Evolutionary conservation across 2,329 filamentous ascomycete species (phyloP).

Genomic region (Coleophoma crateriformis): DNA sequence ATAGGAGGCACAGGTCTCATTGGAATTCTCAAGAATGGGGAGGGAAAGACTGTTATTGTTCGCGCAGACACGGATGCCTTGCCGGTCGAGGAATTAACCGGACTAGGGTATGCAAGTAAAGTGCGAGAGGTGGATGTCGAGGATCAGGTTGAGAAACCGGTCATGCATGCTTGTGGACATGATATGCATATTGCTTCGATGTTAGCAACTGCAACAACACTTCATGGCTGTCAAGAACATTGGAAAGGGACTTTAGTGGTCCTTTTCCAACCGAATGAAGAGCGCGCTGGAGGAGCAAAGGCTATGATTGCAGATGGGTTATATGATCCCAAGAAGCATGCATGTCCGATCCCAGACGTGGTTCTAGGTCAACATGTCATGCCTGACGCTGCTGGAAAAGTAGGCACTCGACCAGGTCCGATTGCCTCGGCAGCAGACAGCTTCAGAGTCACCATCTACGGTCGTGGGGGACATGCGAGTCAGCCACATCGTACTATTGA

Average conservation of each 20-base stretch:
- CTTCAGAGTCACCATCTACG: slow-evolving; percentile 31
- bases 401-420: slow-evolving; percentile 27
- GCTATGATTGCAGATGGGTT: slow-evolving; percentile 56
- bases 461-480: slow-evolving; percentile 36
- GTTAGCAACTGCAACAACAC: slow-evolving; percentile 46
- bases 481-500: slow-evolving; percentile 38
- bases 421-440: slow-evolving; percentile 30
- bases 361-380: slow-evolving; percentile 50
- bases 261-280: slow-evolving; percentile 64
- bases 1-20: slow-evolving; percentile 57
- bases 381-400: slow-evolving; percentile 28
- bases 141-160: slow-evolving; percentile 39
- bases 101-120: slow-evolving; percentile 48
- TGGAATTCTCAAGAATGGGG: slow-evolving; percentile 49
- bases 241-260: slow-evolving; percentile 62
- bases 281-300: slow-evolving; percentile 55
- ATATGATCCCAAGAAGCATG: slow-evolving; percentile 32
- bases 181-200: slow-evolving; percentile 58
- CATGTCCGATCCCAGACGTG: slow-evolving; percentile 48
- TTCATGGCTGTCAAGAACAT: slow-evolving; percentile 34
- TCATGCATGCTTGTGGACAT: slow-evolving; percentile 67
- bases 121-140: slow-evolving; percentile 32
- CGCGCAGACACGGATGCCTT: slow-evolving; percentile 60
- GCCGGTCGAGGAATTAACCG: slow-evolving; percentile 50
- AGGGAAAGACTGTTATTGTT: slow-evolving; percentile 48